Evolutionary conservation across 1,284 basidiomycete genomes (phyloP).

Genomic region (Fomitopsis palustris): DNA sequence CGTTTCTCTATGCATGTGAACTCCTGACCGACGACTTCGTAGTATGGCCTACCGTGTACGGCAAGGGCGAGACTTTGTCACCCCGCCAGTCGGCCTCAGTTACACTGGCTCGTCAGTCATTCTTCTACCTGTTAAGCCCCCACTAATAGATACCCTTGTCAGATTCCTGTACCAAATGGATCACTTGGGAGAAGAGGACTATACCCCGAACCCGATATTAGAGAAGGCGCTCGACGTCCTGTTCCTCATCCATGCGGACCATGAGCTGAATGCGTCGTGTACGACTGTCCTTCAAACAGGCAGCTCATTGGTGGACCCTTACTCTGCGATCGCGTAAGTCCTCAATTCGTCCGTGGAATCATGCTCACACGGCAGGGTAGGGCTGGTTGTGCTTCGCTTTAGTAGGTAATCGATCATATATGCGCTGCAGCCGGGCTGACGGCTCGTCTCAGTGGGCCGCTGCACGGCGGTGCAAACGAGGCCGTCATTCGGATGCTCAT

Average conservation of each 20-base stretch:
- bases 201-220: constrained; percentile 76
- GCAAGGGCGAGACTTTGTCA: constrained; percentile 86
- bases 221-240: constrained; percentile 82
- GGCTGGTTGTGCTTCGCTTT: constrained; percentile 80
- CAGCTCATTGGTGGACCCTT: constrained; percentile 86
- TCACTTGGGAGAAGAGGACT: constrained; percentile 68
- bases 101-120: constrained; percentile 75
- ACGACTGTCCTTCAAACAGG: constrained; percentile 84
- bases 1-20: not conserved
- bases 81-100: constrained; percentile 75
- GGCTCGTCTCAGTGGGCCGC: constrained; percentile 56
- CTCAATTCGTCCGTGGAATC: not conserved
- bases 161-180: constrained; percentile 90
- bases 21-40: not conserved
- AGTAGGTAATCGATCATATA: constrained; percentile 44
- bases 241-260: constrained; percentile 86
- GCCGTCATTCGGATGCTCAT: constrained; percentile 89
- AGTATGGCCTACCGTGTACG: constrained; percentile 88
- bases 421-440: not conserved
- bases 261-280: constrained; percentile 81
- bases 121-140: not conserved
- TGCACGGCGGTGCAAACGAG: constrained; percentile 85
- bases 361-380: constrained; percentile 29
- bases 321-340: constrained; percentile 72
- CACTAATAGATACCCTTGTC: no score